phyloP scores from a whole-genome alignment of 495 filamentous ascomycete genomes.

The Terfezia boudieri region DNA sequence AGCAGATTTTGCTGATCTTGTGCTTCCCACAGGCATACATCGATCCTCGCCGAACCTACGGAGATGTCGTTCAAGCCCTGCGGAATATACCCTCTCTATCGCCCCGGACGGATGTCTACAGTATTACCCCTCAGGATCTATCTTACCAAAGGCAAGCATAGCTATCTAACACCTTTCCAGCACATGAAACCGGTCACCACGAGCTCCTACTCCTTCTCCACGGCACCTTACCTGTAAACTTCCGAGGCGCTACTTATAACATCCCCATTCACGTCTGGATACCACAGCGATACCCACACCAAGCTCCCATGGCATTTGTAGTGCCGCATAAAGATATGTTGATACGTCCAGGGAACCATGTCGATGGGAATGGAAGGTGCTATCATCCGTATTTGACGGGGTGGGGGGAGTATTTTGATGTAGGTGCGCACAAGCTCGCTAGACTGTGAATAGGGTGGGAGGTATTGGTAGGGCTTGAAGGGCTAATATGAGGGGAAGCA shows the following conservation, averaged over 20 bases:
- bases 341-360: constrained; percentile 77
- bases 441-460: neutral
- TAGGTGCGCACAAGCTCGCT: constrained; percentile 23
- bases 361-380: constrained; percentile 78
- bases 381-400: constrained; percentile 89
- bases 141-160: no score
- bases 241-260: constrained; percentile 72
- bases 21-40: constrained; percentile 50
- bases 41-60: constrained; percentile 77
- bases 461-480: no score
- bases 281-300: constrained; percentile 74
- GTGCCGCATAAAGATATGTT: constrained; percentile 74
- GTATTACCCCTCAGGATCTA: constrained; percentile 24
- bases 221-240: constrained; percentile 69
- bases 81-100: constrained; percentile 63
- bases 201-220: constrained; percentile 69
- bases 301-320: constrained; percentile 70
- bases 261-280: constrained; percentile 90
- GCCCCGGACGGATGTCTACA: constrained; percentile 90
- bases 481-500: constrained; percentile 17
- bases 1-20: constrained; percentile 1
- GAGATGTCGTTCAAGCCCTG: constrained; percentile 65
- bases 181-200: constrained; percentile 70
- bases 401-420: constrained; percentile 80
- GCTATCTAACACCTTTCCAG: constrained; percentile 23